Evolutionary conservation across 371 early-diverging fungal genomes (phyloP).

Genomic region (Mortierella sp.): DNA sequence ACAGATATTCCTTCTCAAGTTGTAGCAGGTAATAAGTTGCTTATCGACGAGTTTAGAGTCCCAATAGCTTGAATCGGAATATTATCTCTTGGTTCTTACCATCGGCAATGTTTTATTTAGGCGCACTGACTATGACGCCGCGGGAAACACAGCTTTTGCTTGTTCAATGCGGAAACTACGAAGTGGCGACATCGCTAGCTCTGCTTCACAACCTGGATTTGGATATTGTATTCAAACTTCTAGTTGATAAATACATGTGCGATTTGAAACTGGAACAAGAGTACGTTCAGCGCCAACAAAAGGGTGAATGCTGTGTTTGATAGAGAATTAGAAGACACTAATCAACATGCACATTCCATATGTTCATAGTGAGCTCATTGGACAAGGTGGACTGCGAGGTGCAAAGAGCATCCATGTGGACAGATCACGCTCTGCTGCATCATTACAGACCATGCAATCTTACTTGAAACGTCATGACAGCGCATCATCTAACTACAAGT

Average conservation of each 20-base stretch:
- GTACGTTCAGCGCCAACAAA: constrained; percentile 15
- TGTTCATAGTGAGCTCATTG: constrained; percentile 16
- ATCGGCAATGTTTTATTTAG: constrained; percentile 1
- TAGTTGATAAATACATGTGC: constrained; percentile 39
- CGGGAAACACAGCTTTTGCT: constrained; percentile 30
- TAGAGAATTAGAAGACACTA: not conserved
- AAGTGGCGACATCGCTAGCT: constrained; percentile 38
- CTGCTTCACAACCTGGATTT: constrained; percentile 24
- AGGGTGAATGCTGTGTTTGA: not conserved
- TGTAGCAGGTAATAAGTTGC: constrained; percentile 14
- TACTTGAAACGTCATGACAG: constrained; percentile 41
- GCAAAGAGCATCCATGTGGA: constrained; percentile 4
- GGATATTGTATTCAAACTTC: constrained; percentile 26
- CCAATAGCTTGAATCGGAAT: not conserved
- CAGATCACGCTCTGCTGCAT: constrained; percentile 13
- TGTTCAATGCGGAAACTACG: constrained; percentile 29
- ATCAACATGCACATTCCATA: not conserved
- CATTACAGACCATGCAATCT: constrained; percentile 23
- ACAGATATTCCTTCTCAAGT: constrained; percentile 20
- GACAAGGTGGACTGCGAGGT: constrained; percentile 17
- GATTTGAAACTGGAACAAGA: constrained; percentile 33
- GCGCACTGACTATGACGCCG: constrained; percentile 20
- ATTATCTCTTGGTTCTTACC: not conserved
- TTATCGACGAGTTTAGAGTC: no score
- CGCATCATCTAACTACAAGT: constrained; percentile 30